A percentile compares a stretch with the other conserved stretches of the same genome.
These are phyloP conservation scores for Talaromyces wortmannii DNA, from an alignment of 495 filamentous ascomycete species.

Conservation along the genomic window DNA sequence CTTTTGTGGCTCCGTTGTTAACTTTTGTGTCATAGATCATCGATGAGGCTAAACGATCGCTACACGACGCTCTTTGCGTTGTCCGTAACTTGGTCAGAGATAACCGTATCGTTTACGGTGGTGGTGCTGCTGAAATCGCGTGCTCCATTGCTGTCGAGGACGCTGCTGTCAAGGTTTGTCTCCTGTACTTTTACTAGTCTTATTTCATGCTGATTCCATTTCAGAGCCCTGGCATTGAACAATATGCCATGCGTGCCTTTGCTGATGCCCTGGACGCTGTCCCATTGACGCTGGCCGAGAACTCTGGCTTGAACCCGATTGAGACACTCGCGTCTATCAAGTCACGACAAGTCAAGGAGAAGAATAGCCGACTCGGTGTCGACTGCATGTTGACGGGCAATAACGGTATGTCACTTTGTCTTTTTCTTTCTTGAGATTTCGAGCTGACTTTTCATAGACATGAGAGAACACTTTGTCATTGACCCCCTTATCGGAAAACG, in stretches of 20 bases:
- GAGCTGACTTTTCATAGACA: constrained; percentile 45
- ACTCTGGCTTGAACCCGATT: constrained; percentile 92
- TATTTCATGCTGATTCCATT: constrained; percentile 1
- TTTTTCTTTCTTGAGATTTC: neutral
- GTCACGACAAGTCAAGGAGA: constrained; percentile 88
- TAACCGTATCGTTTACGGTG: constrained; percentile 97
- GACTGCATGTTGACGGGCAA: constrained; percentile 95
- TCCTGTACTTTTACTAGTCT: neutral
- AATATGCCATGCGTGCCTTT: constrained; percentile 98
- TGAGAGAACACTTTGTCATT: constrained; percentile 96
- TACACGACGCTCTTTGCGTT: constrained; percentile 96
- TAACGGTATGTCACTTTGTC: constrained; percentile 53
- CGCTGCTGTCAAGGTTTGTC: constrained; percentile 72
- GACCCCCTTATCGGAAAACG: constrained; percentile 96
- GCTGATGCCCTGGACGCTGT: constrained; percentile 90
- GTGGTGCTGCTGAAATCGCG: constrained; percentile 95
- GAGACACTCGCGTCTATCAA: constrained; percentile 93
- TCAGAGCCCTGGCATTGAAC: constrained; percentile 85
- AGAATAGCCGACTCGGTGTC: constrained; percentile 78
- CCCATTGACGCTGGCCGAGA: constrained; percentile 95
- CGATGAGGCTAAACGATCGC: constrained; percentile 94
- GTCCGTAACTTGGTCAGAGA: constrained; percentile 94
- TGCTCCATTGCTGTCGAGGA: constrained; percentile 95
- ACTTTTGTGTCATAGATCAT: constrained; percentile 62
- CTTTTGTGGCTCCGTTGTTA: constrained; percentile 7